Evolutionary conservation across 208 protist genomes (phyloP).

Genomic region (Crithidia thermophila): DNA sequence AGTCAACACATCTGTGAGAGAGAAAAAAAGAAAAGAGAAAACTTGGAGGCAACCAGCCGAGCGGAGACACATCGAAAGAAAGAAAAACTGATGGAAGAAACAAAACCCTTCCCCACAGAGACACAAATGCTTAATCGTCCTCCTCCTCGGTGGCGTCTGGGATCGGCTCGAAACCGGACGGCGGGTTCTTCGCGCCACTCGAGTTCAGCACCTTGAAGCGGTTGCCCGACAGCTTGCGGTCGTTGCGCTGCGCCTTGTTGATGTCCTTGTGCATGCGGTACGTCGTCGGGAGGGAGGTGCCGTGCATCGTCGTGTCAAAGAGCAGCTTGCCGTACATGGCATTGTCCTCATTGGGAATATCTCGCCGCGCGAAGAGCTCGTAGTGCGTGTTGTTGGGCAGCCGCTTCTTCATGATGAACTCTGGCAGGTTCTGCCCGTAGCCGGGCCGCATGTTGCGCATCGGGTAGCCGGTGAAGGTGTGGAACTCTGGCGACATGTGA

Average conservation of each 20-base stretch:
- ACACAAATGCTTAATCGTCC: slow-evolving; percentile 47
- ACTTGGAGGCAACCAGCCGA: not conserved
- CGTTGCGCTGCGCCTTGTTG: slow-evolving; percentile 91
- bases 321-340: slow-evolving; percentile 92
- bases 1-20: not conserved
- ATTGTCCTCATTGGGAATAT: slow-evolving; percentile 90
- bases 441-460: slow-evolving; percentile 89
- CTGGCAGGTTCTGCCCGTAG: slow-evolving; percentile 83
- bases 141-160: slow-evolving; percentile 78
- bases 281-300: slow-evolving; percentile 79
- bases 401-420: slow-evolving; percentile 89
- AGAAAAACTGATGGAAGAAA: too few relatives aligned
- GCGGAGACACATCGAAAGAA: not conserved
- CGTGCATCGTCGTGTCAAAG: slow-evolving; percentile 88
- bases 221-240: slow-evolving; percentile 88
- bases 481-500: slow-evolving; percentile 89
- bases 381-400: slow-evolving; percentile 92
- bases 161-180: slow-evolving; percentile 81
- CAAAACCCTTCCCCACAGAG: too few relatives aligned
- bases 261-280: slow-evolving; percentile 94
- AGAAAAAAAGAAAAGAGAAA: slow-evolving; percentile 4
- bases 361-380: slow-evolving; percentile 86
- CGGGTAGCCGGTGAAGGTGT: slow-evolving; percentile 88
- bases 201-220: slow-evolving; percentile 83
- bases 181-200: slow-evolving; percentile 80